These are phyloP conservation scores for Xylaria sp. DNA, from an alignment of 2,329 filamentous ascomycete genomes.

Conservation along the genomic window DNA sequence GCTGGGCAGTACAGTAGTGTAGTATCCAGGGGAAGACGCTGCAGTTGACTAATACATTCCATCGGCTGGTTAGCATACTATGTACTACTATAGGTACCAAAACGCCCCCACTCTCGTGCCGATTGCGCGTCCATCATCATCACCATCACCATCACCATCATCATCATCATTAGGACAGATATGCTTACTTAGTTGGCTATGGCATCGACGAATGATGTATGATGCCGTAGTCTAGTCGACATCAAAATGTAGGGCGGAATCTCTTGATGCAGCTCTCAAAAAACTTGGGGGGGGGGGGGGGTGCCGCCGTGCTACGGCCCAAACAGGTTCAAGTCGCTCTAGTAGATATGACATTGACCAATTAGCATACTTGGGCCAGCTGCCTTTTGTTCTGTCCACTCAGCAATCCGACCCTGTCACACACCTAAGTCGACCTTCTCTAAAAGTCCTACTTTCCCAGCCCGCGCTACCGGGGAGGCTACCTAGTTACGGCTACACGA, in stretches of 20 bases:
- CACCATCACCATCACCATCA: background rate
- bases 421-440: background rate
- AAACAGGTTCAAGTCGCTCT: conserved; percentile 1
- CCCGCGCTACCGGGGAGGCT: no score
- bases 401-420: background rate
- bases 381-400: no score
- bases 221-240: no score
- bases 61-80: conserved; percentile 13
- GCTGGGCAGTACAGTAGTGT: background rate
- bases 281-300: background rate
- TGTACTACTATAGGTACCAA: no score
- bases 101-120: conserved; percentile 19
- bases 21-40: background rate
- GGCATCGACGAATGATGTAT: conserved; percentile 12
- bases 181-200: background rate
- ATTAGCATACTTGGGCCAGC: no score
- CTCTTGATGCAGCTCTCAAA: conserved; percentile 20
- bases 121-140: conserved; percentile 19
- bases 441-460: conserved; percentile 10
- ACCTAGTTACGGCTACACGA: no score
- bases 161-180: background rate
- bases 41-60: conserved; percentile 13
- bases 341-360: conserved; percentile 22
- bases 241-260: conserved; percentile 17
- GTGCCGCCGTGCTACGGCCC: conserved; percentile 18